Base-by-base conservation (phyloP, 2,329 filamentous ascomycete genomes). In the Didymellaceae sp. region DNA sequence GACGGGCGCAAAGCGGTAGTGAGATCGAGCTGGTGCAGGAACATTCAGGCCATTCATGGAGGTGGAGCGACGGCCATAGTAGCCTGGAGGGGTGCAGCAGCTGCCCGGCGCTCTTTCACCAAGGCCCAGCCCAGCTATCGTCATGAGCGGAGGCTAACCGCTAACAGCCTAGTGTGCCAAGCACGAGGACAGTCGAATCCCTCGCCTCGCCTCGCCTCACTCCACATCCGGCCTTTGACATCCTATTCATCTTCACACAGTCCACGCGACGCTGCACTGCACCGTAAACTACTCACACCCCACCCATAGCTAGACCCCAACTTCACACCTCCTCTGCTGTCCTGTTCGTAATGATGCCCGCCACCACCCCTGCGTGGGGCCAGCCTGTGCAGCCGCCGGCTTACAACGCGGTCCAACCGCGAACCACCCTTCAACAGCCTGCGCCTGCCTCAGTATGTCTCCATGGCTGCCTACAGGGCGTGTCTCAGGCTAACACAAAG, bases 1-100 rank as follows among this genome's bases (percentile, higher is more conserved):
- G 88, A 89, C 66, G 94, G 94, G 81, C 94, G 89, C 71, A 97
- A 84, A 71, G 94, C 94, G 78, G 93, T 96, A 51, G 94, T 99
- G 68, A 99, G 85, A 77, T 99, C 93, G 74, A 97, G 84, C 66
- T 89, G 86, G 82, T 95, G 93, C 82, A 97, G 82, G 84, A 96
- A 96, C 93, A 97, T 97, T 82, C 89, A 90, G 88, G 59, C 45
- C 63, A 65, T 65, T 50, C 45, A 52, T 47, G 55, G 53, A 24
- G 49, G 39, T 46, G 48, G 25, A 52, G 40, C 49, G 44, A 48
- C 47, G 49, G 52, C 55, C 57, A 57, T 58, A 24, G 54, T 50
- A 37, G 43, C 53, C 28, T 51, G 44, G 37, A 52, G 32, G 35
- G 31, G n/a, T n/a, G n/a, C n/a, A n/a, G n/a, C n/a, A n/a, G 38